Base-by-base conservation (phyloP, 2,329 filamentous ascomycete genomes). In the Zasmidium cellare region DNA sequence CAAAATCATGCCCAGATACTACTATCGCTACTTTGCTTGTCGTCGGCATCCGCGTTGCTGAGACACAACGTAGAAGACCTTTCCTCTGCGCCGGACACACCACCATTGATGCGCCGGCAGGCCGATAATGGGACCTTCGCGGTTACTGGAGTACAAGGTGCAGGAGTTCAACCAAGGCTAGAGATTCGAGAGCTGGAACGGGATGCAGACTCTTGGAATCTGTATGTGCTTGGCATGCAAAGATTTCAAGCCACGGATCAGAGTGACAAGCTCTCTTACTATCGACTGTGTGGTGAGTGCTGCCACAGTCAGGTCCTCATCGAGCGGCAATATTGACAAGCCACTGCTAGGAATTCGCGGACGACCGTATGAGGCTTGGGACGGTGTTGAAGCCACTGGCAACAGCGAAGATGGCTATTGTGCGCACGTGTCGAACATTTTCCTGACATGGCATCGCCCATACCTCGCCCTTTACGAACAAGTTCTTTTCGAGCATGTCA, bases 401-500 rank as follows among this genome's bases (percentile, higher is more conserved):
- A 83, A 82, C 58, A 77, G 80, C 56, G 75, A 79, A 41, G 79
- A 82, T 16, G 91, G 90, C 51, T 96, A 92, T 72, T 96, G 91
- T 72, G 84, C 84, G 14, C 91, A 96, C 74, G 83, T 81, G 22
- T 89, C 88, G 1, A 84, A 87, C 44, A 77, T 94, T 16, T 94
- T 96, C 71, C 84, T 88, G 41, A 82, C 87, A 41, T 96, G 91
- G 91, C 91, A 96, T 78, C 84, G 91, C 51, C 89, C 90, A 1
- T 96, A 93, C 72, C 78, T 94, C 55, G 78, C 83, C 9, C 74
- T 88, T 9, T 63, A 45, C 31, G 58, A 78, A 76, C 78, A 81
- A 74, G 70, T 74, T 11, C 71, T 76, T 51, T 77, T 74, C 65
- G 62, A 68, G 28, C 68, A 73, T 59, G 73, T 80, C 23, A 63